phyloP scores from a whole-genome alignment of 176 grass and related monocot genomes.

The Elaeis guineensis region DNA sequence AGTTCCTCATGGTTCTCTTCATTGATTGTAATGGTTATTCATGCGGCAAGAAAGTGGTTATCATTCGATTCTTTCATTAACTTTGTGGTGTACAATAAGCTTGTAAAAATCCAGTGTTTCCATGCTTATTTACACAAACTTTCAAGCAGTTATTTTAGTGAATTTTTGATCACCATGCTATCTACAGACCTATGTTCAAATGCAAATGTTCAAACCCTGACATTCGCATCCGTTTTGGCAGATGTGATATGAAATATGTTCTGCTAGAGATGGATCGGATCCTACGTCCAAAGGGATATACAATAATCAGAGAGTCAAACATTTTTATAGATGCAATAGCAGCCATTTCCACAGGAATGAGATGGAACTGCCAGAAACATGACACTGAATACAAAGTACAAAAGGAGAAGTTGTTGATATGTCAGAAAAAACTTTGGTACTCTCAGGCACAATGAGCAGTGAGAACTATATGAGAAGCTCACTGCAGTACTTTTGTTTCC shows the following conservation, averaged over 20 bases:
- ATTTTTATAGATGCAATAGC: conserved; percentile 73
- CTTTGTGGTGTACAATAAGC: too few species aligned
- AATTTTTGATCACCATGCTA: not conserved
- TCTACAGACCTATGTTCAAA: too few species aligned
- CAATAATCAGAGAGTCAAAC: conserved; percentile 58
- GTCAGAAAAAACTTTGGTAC: conserved; percentile 79
- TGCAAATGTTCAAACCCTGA: not conserved
- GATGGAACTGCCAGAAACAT: conserved; percentile 70
- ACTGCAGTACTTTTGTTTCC: too few species aligned
- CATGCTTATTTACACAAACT: too few species aligned
- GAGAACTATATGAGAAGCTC: not conserved
- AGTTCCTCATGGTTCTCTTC: too few species aligned
- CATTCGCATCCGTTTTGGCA: conserved; percentile 17
- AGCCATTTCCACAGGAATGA: conserved; percentile 72
- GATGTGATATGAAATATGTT: conserved; percentile 80
- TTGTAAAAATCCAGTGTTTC: too few species aligned
- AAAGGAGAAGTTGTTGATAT: conserved; percentile 80
- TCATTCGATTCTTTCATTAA: too few species aligned
- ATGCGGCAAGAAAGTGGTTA: too few species aligned
- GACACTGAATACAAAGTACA: conserved; percentile 45
- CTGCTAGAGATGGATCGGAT: conserved; percentile 94
- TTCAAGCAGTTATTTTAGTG: too few species aligned
- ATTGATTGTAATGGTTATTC: too few species aligned
- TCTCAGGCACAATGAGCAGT: conserved; percentile 33
- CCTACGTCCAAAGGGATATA: conserved; percentile 71